Evolutionary conservation across 805 yeast genomes (phyloP).

Genomic region (Yueomyces sp.): DNA sequence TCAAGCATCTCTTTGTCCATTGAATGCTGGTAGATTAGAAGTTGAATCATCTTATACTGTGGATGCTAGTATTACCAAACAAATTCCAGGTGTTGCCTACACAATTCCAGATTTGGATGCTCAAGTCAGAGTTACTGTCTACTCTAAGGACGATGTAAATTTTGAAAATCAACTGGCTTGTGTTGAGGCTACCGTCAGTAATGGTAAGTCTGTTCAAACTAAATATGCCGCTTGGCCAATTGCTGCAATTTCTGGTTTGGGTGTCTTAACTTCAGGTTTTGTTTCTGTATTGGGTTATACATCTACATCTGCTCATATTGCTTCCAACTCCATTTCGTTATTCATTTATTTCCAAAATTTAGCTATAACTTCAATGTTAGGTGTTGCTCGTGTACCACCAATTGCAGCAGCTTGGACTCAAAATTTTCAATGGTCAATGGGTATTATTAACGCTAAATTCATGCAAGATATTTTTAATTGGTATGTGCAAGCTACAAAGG

Average conservation of each 20-base stretch:
- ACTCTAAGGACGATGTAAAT: conserved; percentile 33
- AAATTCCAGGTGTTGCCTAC: conserved; percentile 75
- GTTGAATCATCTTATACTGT: conserved; percentile 39
- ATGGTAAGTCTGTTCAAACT: conserved; percentile 90
- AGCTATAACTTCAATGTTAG: conserved; percentile 92
- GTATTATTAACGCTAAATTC: conserved; percentile 62
- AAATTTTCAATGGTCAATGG: conserved; percentile 93
- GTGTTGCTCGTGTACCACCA: conserved; percentile 84
- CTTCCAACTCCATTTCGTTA: conserved; percentile 87
- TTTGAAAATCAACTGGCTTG: conserved; percentile 57
- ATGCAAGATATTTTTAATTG: conserved; percentile 80
- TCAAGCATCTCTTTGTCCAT: conserved; percentile 60
- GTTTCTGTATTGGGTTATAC: conserved; percentile 82
- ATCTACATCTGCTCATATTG: conserved; percentile 90
- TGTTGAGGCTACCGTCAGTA: conserved; percentile 73
- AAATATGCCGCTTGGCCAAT: conserved; percentile 91
- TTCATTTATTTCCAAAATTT: conserved; percentile 89
- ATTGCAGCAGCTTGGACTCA: conserved; percentile 98
- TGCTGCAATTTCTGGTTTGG: conserved; percentile 81
- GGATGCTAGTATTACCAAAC: conserved; percentile 27
- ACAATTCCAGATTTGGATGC: conserved; percentile 93
- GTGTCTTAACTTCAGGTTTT: conserved; percentile 76
- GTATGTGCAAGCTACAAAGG: conserved; percentile 95
- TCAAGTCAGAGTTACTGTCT: conserved; percentile 61
- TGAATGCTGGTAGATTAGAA: conserved; percentile 77